Conservation (phyloP, 2,329 filamentous ascomycete species). For the Simplicillium sp. region DNA sequence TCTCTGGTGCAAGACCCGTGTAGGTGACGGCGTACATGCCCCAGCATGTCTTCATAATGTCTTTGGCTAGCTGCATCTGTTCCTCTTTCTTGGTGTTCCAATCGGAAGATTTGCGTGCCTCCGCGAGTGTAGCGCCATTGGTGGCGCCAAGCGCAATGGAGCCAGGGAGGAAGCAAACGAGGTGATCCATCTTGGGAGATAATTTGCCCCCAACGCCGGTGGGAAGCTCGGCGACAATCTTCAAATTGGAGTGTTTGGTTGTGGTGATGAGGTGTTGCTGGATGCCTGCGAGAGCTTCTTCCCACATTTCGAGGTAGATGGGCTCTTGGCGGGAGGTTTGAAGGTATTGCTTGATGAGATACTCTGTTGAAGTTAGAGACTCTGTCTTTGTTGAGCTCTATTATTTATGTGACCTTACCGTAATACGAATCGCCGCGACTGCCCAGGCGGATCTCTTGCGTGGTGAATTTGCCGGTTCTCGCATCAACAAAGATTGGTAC, state of each 20-base stretch:
- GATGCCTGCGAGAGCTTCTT: slow-evolving; percentile 72
- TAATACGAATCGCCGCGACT: slow-evolving; percentile 90
- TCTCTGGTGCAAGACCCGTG: slow-evolving; percentile 85
- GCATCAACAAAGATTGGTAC: slow-evolving; percentile 87
- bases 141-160: slow-evolving; percentile 87
- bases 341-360: slow-evolving; percentile 95
- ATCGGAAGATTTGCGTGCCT: slow-evolving; percentile 59
- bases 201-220: slow-evolving; percentile 56
- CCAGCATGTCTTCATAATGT: slow-evolving; percentile 96
- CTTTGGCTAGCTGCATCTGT: slow-evolving; percentile 76
- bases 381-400: not conserved
- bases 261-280: slow-evolving; percentile 90
- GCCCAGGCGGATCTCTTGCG: slow-evolving; percentile 79
- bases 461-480: slow-evolving; percentile 66
- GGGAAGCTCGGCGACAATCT: slow-evolving; percentile 82
- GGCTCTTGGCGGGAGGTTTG: slow-evolving; percentile 82
- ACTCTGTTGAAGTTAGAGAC: slow-evolving; percentile 37
- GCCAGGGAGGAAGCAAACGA: slow-evolving; percentile 94
- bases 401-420: slow-evolving; percentile 22
- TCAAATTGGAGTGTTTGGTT: slow-evolving; percentile 67
- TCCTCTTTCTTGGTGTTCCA: slow-evolving; percentile 77
- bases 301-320: slow-evolving; percentile 90
- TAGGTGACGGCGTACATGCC: slow-evolving; percentile 87
- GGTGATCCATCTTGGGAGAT: slow-evolving; percentile 90
- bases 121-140: slow-evolving; percentile 61